Conservation (phyloP, 1,284 basidiomycete species). For the Cutaneotrichosporon dermatis region DNA sequence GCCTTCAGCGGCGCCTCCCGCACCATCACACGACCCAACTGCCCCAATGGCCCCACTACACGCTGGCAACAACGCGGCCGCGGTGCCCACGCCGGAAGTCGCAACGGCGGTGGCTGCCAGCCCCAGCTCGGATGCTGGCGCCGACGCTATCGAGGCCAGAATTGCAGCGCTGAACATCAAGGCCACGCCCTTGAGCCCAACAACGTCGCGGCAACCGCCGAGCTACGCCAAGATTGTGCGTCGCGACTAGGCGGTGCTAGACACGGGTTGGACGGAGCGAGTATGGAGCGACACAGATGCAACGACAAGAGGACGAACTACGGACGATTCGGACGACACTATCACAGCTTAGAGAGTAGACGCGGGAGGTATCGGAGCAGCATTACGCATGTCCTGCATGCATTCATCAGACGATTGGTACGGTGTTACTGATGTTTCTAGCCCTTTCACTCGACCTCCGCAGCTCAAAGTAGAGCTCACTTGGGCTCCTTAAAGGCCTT, state of each 20-base stretch:
- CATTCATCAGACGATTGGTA: background rate
- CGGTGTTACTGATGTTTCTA: no score
- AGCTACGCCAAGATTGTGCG: slow-evolving; percentile 46
- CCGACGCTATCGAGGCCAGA: slow-evolving; percentile 41
- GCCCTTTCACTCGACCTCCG: no score
- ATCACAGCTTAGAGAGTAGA: background rate
- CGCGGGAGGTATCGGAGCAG: background rate
- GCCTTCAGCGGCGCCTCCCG: no score
- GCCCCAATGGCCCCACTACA: no score
- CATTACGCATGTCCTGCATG: background rate
- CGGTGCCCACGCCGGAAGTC: slow-evolving; percentile 1
- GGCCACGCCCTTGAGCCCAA: slow-evolving; percentile 11
- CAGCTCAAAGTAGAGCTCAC: no score
- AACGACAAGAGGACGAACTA: background rate
- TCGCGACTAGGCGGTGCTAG: slow-evolving; percentile 25
- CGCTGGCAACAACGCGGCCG: slow-evolving; percentile 2
- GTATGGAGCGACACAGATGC: no score
- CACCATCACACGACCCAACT: no score
- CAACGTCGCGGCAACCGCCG: slow-evolving; percentile 25
- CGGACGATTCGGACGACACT: background rate
- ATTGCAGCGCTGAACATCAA: slow-evolving; percentile 34
- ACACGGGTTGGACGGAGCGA: no score
- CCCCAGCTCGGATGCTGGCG: background rate
- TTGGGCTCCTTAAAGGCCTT: background rate
- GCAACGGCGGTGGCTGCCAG: background rate